A percentile compares a stretch with the other conserved stretches of the same genome.
Evolutionary conservation across 2,329 filamentous ascomycete genomes (phyloP).

Genomic region (Fusarium keratoplasticum): DNA sequence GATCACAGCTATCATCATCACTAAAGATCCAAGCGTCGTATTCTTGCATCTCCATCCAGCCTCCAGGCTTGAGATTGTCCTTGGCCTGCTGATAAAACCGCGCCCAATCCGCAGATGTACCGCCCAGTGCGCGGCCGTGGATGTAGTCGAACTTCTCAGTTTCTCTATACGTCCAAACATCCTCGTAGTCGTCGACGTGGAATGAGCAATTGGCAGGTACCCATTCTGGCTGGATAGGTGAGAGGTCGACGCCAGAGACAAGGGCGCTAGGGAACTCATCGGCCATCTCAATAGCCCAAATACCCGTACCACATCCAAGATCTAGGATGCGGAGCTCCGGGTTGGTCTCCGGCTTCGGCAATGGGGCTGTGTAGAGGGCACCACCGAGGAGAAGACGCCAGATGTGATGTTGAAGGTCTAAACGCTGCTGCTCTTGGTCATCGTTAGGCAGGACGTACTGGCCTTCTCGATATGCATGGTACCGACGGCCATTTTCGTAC

Average conservation of each 20-base stretch:
- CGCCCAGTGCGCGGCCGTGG: conserved; percentile 50
- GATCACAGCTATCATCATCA: no score
- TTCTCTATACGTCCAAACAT: conserved; percentile 50
- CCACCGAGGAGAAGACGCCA: conserved; percentile 45
- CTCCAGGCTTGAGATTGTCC: no score
- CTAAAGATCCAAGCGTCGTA: no score
- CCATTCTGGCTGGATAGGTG: conserved; percentile 47
- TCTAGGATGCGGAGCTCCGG: conserved; percentile 60
- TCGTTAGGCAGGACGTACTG: conserved; percentile 47
- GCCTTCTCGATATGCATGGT: conserved; percentile 50
- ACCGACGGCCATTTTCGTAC: conserved; percentile 48
- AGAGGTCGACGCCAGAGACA: no score
- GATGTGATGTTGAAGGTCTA: conserved; percentile 53
- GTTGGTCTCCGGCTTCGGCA: conserved; percentile 31
- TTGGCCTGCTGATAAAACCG: no score
- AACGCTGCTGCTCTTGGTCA: conserved; percentile 51
- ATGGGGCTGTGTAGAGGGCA: conserved; percentile 40
- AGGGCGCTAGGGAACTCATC: conserved; percentile 54
- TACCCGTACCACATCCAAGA: conserved; percentile 71
- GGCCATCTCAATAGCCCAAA: conserved; percentile 70
- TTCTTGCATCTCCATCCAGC: no score
- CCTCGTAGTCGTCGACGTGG: conserved; percentile 73
- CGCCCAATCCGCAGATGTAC: conserved; percentile 41
- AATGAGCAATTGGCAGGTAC: conserved; percentile 73
- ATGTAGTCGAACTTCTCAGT: conserved; percentile 53